Evolutionary conservation across 2,329 filamentous ascomycete genomes (phyloP), one percentile per base, ranked within the genome.

Genomic region (Aspergillus ibericus): DNA sequence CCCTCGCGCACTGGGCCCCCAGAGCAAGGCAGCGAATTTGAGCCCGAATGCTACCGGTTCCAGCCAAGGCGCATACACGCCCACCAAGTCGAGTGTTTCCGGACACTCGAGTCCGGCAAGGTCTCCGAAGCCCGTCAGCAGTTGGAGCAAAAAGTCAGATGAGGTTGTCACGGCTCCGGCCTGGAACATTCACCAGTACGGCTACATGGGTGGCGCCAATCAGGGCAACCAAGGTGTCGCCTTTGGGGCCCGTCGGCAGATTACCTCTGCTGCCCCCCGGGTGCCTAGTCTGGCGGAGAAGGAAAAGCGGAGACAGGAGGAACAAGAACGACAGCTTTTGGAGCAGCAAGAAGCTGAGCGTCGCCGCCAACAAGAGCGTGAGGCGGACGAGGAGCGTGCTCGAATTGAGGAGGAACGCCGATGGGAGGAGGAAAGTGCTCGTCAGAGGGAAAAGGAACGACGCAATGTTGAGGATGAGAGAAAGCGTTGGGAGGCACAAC

Each of bases 101-200:
- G 89, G 86, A 10, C 80, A 82, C 54, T 82, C 83, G 75, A 89
- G 85, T 62, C 86, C 88, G 29, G 80, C 86, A 9, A 90, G 86
- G 68, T 79, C 81, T 13, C 77, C 81, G n/a, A 69, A 72, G 4
- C 75, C 80, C 1, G 85, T 93, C 61, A 96, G 90, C 72, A 96
- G 87, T 76, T 98, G 95, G 95, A 96, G 91, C 75, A 96, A 87
- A 73, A 91, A 85, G 74, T 84, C 85, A 56, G 91, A 97, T 66
- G 90, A 97, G 74, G 85, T 85, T 15, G 83, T 83, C 46, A 97
- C 93, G 1, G 83, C 88, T 25, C 95, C 95, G 0, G 95, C 95
- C 1, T 99, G 95, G 95, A 99, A 98, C 72, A 98, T 98, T 67
- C 90, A 93, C 58, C 95, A 99, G 73, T 99, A 99, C 72, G 93